Evolutionary conservation across 768 basidiomycete genomes (phyloP).

Genomic region (Naganishia vishniacii): DNA sequence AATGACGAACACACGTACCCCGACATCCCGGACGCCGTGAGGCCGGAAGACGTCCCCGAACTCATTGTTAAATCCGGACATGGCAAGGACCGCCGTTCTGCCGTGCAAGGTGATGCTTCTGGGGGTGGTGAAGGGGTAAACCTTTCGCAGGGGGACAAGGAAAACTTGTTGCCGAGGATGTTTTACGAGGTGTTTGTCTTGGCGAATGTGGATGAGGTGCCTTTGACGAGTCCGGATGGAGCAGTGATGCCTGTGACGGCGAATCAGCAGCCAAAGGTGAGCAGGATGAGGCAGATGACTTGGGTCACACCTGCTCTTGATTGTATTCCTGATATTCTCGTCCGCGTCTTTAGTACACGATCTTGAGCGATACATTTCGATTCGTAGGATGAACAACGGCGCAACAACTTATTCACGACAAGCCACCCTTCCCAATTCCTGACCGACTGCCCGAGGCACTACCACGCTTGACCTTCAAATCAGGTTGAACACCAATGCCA

Average conservation of each 20-base stretch:
- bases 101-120: too few relatives aligned
- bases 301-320: too few relatives aligned
- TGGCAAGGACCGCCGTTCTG: background rate
- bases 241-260: slow-evolving; percentile 6
- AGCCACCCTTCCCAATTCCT: background rate
- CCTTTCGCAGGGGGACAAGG: background rate
- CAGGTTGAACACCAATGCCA: too few relatives aligned
- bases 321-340: too few relatives aligned
- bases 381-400: slow-evolving; percentile 23
- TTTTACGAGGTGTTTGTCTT: slow-evolving; percentile 26
- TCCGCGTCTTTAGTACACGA: slow-evolving; percentile 20
- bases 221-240: slow-evolving; percentile 1
- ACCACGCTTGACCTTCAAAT: too few relatives aligned
- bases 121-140: background rate
- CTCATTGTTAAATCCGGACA: background rate
- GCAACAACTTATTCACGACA: background rate
- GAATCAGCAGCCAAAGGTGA: background rate
- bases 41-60: background rate
- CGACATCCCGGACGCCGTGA: background rate
- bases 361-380: slow-evolving; percentile 25
- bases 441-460: too few relatives aligned
- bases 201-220: slow-evolving; percentile 18
- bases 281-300: background rate
- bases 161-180: slow-evolving; percentile 14
- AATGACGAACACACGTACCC: slow-evolving; percentile 10